A percentile compares a stretch with the other conserved stretches of the same genome.
Evolutionary conservation across 2,329 filamentous ascomycete genomes (phyloP).

Genomic region (Ophiostoma sp.): DNA sequence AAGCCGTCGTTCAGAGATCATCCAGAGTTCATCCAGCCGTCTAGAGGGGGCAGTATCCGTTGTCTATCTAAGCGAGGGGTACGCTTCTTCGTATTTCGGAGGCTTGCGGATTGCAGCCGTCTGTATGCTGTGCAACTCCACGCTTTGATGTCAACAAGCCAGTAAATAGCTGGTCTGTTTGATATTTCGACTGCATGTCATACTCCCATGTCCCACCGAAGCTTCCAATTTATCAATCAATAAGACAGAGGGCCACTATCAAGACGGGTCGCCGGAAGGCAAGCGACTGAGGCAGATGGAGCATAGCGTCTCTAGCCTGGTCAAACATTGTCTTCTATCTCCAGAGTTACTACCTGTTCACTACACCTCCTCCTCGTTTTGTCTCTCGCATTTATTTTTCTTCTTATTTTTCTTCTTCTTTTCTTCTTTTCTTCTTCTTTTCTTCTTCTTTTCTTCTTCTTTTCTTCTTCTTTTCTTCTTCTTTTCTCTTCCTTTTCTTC

Average conservation of each 20-base stretch:
- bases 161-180: neutral
- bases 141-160: neutral
- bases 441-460: neutral
- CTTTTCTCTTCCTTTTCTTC: no score
- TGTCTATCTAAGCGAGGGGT: neutral
- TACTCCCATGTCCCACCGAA: neutral
- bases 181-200: neutral
- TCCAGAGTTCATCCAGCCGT: no score
- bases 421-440: neutral
- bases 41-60: no score
- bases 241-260: slow-evolving; percentile 1
- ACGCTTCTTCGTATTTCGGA: neutral
- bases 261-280: neutral
- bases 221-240: neutral
- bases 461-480: neutral
- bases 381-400: neutral
- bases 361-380: neutral
- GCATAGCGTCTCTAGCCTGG: neutral
- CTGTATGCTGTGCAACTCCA: neutral
- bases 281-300: neutral
- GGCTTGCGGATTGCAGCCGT: neutral
- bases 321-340: neutral
- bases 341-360: no score
- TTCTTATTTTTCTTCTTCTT: neutral
- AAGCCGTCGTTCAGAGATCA: neutral